Conservation (phyloP, 257 asterid species). For the Fraxinus quadrangulata region DNA sequence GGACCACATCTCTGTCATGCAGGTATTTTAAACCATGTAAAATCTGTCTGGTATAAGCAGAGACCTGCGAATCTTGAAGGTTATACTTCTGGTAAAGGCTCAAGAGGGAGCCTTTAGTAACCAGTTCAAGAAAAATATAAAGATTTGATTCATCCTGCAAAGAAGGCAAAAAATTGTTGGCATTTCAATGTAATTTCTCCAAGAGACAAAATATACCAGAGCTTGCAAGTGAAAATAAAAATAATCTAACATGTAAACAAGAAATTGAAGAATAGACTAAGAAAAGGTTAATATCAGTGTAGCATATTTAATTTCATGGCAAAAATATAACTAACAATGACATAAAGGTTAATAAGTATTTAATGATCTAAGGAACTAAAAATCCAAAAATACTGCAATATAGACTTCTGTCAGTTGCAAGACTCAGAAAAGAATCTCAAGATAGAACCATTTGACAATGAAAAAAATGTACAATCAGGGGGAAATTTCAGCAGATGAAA, state of each 20-base stretch:
- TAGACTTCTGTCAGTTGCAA: neutral
- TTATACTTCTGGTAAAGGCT: conserved; percentile 72
- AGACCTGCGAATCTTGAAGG: conserved; percentile 80
- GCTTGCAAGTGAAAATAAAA: neutral
- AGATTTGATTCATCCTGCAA: conserved; percentile 80
- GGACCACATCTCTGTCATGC: conserved; percentile 80
- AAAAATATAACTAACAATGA: neutral
- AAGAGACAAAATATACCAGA: conserved; percentile 10
- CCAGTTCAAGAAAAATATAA: conserved; percentile 90
- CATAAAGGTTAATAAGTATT: neutral
- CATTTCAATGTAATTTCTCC: conserved; percentile 24
- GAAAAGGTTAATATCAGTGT: neutral
- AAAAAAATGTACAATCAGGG: neutral
- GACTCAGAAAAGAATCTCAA: neutral
- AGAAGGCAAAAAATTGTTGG: conserved; percentile 18
- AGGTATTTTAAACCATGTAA: conserved; percentile 88
- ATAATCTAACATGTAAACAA: conserved; percentile 7
- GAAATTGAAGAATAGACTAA: neutral
- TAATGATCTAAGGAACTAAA: neutral
- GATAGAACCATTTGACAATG: neutral
- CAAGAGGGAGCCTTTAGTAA: conserved; percentile 80
- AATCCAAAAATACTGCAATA: neutral
- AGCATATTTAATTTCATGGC: conserved; percentile 9
- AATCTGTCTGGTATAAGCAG: conserved; percentile 87
- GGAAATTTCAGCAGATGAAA: neutral